Base-by-base conservation (phyloP, 2,329 filamentous ascomycete genomes). In the Atkinsonella hypoxylon region DNA sequence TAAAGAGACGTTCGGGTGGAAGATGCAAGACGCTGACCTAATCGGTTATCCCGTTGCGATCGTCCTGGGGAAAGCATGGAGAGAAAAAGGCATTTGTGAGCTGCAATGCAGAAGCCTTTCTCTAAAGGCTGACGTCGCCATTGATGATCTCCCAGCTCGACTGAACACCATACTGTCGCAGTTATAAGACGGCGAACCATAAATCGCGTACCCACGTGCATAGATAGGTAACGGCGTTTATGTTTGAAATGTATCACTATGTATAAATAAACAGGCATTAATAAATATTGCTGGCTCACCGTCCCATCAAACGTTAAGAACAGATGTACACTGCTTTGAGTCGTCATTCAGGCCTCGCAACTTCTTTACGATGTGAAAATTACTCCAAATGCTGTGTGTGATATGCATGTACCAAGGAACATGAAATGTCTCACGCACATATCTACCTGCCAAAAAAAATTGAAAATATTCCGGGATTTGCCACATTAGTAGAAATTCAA, bases 11-110 rank as follows among this genome's bases (percentile, higher is more conserved):
- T 73, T 96, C 54, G 78, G 81, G 3, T 95, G 88, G 87, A 97
- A 95, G 65, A 72, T 97, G 62, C 82, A 81, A 38, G 93, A 98
- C 68, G 93, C 91, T 1, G 90, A 97, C 65, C 64, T 93, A 52
- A 80, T 91, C 50, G 93, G 93, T 3, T 95, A 94, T 64, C 91
- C 91, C 0, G 74, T 97, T 12, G 74, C 91, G 9, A 73, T 96
- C 12, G 75, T 96, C 2, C 66, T 97, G 32, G 91, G 91, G 0
- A 83, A 78, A 55, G 72, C 71, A 3, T 95, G 86, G 83, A 70
- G 61, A 43, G 68, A 76, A 38, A 68, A 73, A 1, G 70, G 71
- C 43, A 65, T 70, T n/a, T 78, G 85, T 38, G 89, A 95, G 64
- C 78, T 95, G 31, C 88, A 95, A 62, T 91, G 88, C 67, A 77